Percentiles rank a stretch among this genome's conserved stretches.
Evolutionary conservation across 257 asterid genomes (phyloP).

Genomic region (Solanum tacnaense): DNA sequence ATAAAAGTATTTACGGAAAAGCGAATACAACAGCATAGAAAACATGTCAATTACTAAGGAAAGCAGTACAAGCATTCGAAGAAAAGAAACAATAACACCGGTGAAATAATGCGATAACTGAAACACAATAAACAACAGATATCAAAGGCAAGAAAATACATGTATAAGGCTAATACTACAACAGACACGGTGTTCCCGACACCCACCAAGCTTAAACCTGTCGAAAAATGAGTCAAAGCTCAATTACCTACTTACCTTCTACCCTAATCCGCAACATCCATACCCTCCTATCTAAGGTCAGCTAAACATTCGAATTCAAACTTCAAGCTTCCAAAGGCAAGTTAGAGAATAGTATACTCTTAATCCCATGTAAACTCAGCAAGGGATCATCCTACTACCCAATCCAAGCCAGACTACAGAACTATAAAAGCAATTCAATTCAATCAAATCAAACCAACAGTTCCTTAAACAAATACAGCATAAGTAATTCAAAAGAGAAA

Average conservation of each 20-base stretch:
- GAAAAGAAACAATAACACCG: background rate
- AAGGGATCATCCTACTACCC: background rate
- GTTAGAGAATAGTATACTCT: background rate
- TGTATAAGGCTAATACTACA: background rate
- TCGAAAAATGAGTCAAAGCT: background rate
- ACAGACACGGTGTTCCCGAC: background rate
- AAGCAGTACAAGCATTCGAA: background rate
- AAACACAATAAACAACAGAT: background rate
- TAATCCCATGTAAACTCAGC: background rate
- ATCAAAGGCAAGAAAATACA: background rate
- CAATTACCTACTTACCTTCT: background rate
- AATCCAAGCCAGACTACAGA: background rate
- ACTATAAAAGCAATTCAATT: background rate
- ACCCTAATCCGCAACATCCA: background rate
- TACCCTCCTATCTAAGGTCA: background rate
- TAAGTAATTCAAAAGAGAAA: background rate
- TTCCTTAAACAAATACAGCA: background rate
- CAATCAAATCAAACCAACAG: background rate
- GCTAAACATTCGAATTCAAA: background rate
- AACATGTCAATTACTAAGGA: background rate
- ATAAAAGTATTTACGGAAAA: background rate
- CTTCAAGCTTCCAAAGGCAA: background rate
- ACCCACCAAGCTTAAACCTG: background rate
- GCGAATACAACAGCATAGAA: background rate
- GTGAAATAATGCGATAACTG: background rate